These are phyloP conservation scores for Talaromyces sp. DNA, from an alignment of 2,329 filamentous ascomycete genomes.

Conservation along the genomic window DNA sequence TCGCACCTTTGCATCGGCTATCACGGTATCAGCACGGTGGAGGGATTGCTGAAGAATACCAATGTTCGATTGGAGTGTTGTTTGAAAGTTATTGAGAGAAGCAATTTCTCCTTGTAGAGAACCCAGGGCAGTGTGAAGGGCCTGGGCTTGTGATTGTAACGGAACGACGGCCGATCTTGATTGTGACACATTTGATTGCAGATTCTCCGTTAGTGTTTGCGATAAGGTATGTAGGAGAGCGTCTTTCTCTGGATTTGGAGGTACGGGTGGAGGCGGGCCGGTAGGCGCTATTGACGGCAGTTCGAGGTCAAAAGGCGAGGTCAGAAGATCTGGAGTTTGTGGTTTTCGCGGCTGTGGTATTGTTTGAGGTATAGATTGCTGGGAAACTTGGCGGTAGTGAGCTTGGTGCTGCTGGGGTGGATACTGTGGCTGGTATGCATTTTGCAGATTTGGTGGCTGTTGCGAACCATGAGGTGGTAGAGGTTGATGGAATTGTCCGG, in stretches of 20 bases:
- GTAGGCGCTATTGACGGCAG: slow-evolving; percentile 44
- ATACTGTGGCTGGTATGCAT: slow-evolving; percentile 20
- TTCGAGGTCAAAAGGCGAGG: slow-evolving; percentile 58
- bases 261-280: slow-evolving; percentile 72
- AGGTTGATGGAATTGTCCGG: slow-evolving; percentile 1
- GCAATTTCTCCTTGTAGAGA: slow-evolving; percentile 70
- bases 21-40: slow-evolving; percentile 70
- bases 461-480: neutral
- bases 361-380: slow-evolving; percentile 8
- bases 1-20: slow-evolving; percentile 66
- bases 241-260: slow-evolving; percentile 94
- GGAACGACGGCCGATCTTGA: slow-evolving; percentile 71
- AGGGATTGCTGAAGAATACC: slow-evolving; percentile 73
- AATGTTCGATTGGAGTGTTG: slow-evolving; percentile 71
- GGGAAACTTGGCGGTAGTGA: slow-evolving; percentile 5
- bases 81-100: slow-evolving; percentile 65
- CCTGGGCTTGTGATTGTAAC: slow-evolving; percentile 71
- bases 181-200: slow-evolving; percentile 65
- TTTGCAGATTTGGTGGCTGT: neutral
- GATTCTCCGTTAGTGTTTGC: slow-evolving; percentile 62
- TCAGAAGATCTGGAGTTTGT: slow-evolving; percentile 54
- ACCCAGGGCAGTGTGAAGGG: slow-evolving; percentile 66
- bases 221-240: slow-evolving; percentile 75
- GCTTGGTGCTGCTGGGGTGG: slow-evolving; percentile 1
- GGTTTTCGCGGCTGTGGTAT: slow-evolving; percentile 14